These are phyloP conservation scores for Isatis lusitanica DNA, from an alignment of 441 rosid genomes.

Conservation along the genomic window DNA sequence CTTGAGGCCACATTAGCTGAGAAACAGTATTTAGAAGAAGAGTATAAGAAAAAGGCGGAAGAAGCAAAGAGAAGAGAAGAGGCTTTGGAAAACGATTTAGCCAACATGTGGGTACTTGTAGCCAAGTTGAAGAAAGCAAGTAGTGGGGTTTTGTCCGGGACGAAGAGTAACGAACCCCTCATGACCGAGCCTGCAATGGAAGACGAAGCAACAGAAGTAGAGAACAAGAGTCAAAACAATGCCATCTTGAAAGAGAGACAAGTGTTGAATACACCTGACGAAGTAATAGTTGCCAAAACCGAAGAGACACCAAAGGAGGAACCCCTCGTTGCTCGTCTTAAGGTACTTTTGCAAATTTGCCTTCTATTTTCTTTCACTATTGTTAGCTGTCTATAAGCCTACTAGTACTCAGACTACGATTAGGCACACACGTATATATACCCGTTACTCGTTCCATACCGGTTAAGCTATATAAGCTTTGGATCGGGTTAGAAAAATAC, in stretches of 20 bases:
- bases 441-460: not conserved
- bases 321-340: conserved; percentile 84
- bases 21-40: conserved; percentile 75
- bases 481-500: not conserved
- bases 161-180: conserved; percentile 39
- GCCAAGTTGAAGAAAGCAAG: conserved; percentile 92
- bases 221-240: conserved; percentile 41
- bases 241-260: conserved; percentile 51
- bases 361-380: conserved; percentile 15
- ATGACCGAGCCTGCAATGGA: conserved; percentile 18
- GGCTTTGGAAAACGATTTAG: conserved; percentile 90
- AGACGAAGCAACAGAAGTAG: conserved; percentile 40
- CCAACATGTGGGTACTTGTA: conserved; percentile 99
- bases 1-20: conserved; percentile 93
- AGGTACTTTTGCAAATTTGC: conserved; percentile 49
- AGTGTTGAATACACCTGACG: conserved; percentile 47
- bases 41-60: conserved; percentile 71
- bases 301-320: conserved; percentile 70
- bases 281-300: conserved; percentile 30
- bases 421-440: not conserved
- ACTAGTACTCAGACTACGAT: not conserved
- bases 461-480: not conserved
- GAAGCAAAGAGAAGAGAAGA: conserved; percentile 90
- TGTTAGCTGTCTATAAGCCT: not conserved
- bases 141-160: conserved; percentile 54